These are phyloP conservation scores for Clohesyomyces aquaticus DNA, from an alignment of 495 filamentous ascomycete genomes.

Conservation along the genomic window DNA sequence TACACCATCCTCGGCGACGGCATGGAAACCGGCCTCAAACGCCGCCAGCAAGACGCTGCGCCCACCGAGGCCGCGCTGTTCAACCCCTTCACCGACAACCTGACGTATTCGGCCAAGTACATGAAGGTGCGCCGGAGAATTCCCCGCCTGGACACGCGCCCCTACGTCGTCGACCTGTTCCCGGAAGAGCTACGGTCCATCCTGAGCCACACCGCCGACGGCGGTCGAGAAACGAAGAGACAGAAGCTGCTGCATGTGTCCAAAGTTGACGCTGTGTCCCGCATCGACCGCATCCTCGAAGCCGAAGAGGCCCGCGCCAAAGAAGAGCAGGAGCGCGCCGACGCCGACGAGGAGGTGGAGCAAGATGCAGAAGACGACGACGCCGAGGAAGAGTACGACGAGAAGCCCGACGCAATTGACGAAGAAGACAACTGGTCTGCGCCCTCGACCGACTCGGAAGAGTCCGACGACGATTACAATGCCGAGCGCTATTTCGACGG, in stretches of 20 bases:
- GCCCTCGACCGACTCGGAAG: constrained; percentile 43
- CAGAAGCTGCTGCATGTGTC: constrained; percentile 24
- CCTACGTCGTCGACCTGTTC: constrained; percentile 60
- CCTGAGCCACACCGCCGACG: constrained; percentile 52
- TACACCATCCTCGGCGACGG: constrained; percentile 59
- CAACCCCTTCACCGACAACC: constrained; percentile 65
- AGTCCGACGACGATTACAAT: constrained; percentile 65
- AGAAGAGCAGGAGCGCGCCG: constrained; percentile 15
- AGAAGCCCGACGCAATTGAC: constrained; percentile 49
- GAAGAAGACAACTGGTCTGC: constrained; percentile 51
- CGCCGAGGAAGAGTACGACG: constrained; percentile 48
- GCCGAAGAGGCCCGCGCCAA: constrained; percentile 46
- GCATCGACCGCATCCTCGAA: constrained; percentile 20
- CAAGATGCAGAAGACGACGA: constrained; percentile 48
- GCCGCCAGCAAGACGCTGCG: constrained; percentile 44
- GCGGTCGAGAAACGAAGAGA: constrained; percentile 41
- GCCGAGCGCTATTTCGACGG: constrained; percentile 69
- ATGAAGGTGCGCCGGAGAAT: constrained; percentile 57
- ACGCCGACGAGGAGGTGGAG: constrained; percentile 47
- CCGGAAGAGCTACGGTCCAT: constrained; percentile 59
- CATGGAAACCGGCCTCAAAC: constrained; percentile 41
- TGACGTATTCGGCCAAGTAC: constrained; percentile 60
- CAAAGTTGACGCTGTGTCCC: constrained; percentile 5
- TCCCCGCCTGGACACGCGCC: constrained; percentile 55
- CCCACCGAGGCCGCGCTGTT: constrained; percentile 45